Evolutionary conservation across 352 stramenopile species (phyloP).

Genomic region (Phytophthora pluvialis): DNA sequence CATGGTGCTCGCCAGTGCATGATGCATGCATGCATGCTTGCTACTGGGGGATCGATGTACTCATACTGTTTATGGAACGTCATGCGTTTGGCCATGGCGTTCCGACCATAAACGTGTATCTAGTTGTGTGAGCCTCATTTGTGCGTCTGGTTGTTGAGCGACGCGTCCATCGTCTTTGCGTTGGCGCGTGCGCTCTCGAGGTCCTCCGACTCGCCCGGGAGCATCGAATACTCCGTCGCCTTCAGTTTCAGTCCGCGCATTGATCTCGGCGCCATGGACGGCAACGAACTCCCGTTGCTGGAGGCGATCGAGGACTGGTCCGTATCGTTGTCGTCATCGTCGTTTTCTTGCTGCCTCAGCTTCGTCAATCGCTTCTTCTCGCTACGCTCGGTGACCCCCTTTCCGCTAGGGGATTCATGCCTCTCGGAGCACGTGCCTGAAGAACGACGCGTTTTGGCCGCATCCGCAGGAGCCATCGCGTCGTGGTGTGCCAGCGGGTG

Average conservation of each 20-base stretch:
- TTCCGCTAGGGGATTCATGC: constrained; percentile 1
- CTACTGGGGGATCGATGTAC: constrained; percentile 15
- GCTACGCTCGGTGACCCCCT: constrained; percentile 14
- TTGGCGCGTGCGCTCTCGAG: constrained; percentile 35
- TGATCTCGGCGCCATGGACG: constrained; percentile 22
- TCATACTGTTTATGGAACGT: constrained; percentile 21
- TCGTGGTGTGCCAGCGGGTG: constrained; percentile 42
- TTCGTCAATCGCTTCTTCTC: constrained; percentile 30
- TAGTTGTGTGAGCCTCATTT: constrained; percentile 14
- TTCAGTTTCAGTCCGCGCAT: constrained; percentile 45
- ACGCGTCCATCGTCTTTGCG: constrained; percentile 22
- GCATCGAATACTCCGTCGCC: constrained; percentile 68
- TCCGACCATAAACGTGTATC: background rate
- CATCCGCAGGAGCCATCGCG: constrained; percentile 4
- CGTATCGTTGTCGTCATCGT: constrained; percentile 26
- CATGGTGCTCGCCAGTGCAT: too few relatives aligned
- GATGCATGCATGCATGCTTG: background rate
- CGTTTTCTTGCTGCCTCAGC: constrained; percentile 20
- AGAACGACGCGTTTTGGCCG: constrained; percentile 19
- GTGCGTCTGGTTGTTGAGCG: constrained; percentile 22
- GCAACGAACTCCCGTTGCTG: constrained; percentile 26
- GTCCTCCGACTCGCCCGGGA: constrained; percentile 43
- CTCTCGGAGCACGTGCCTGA: constrained; percentile 22
- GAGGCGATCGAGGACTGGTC: constrained; percentile 23
- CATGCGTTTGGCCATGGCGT: background rate